phyloP scores from a whole-genome alignment of 2,329 filamentous ascomycete species.

The Aspergillus piperis region DNA sequence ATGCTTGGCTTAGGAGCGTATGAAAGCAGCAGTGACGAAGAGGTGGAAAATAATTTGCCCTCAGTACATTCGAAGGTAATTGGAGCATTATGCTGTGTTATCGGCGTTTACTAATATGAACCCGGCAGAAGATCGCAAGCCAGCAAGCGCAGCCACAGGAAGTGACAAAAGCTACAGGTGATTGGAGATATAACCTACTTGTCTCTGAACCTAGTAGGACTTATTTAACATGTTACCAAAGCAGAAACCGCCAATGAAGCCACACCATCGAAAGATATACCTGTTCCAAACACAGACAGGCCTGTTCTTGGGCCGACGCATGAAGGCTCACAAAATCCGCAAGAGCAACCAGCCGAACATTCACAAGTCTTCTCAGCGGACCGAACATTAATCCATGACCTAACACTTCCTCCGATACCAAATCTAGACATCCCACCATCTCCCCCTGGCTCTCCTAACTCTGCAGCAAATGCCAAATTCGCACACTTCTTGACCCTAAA shows the following conservation, averaged over 20 bases:
- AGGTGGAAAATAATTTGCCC: slow-evolving; percentile 27
- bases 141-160: slow-evolving; percentile 5
- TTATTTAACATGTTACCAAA: slow-evolving; percentile 7
- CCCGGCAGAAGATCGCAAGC: slow-evolving; percentile 12
- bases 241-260: background rate
- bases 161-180: slow-evolving; percentile 12
- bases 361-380: slow-evolving; percentile 44
- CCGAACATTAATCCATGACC: slow-evolving; percentile 55
- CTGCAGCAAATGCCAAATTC: slow-evolving; percentile 57
- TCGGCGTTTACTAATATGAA: slow-evolving; percentile 13
- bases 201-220: background rate
- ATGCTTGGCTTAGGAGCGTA: slow-evolving; percentile 48
- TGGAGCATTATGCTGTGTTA: background rate
- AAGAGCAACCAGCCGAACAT: background rate
- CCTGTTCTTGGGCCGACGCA: slow-evolving; percentile 42
- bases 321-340: slow-evolving; percentile 21
- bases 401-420: slow-evolving; percentile 54
- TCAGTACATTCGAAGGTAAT: slow-evolving; percentile 27
- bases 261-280: slow-evolving; percentile 1
- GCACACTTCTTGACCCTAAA: slow-evolving; percentile 63
- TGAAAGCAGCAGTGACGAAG: slow-evolving; percentile 50
- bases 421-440: slow-evolving; percentile 49
- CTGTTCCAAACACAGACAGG: slow-evolving; percentile 23
- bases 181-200: background rate
- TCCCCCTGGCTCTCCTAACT: slow-evolving; percentile 48